Evolutionary conservation across 1,284 basidiomycete genomes (phyloP), one percentile per base, ranked within the genome.

Genomic region (Cerrena zonata): DNA sequence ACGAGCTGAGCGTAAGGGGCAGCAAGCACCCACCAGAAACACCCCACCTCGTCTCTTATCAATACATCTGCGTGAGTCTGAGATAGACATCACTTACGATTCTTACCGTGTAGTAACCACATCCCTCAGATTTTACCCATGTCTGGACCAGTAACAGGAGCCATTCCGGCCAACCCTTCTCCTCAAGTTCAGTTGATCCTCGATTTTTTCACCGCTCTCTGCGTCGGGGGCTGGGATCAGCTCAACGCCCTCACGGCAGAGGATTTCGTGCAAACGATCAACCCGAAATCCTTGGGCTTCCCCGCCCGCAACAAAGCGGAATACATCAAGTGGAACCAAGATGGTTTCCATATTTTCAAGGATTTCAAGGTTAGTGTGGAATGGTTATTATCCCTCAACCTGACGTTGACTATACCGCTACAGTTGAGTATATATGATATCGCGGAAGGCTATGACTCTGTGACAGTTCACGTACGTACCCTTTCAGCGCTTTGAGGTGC

Each of bases 161-260:
- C 15, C 23, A 21, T 47, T n/a, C 46, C 46, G 4, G 19, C 2
- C n/a, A 47, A 47, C 19, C 30, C 46, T 4, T 50, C 49, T 22
- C 30, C 49, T 3, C 19, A 34, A 10, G 21, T 45, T 21, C 15
- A 38, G 38, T 19, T 27, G 10, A 23, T 37, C 24, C 26, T 50
- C 26, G 22, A 27, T 7, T 50, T 42, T 26, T 18, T 46, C 19
- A 26, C 44, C 5, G 42, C 34, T 12, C n/a, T 50, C 22, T 12
- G 21, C 5, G 3, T 5, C n/a, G 30, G 36, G 19, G 44, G 45
- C 22, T 13, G 45, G n/a, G 2, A 50, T 3, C 21, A 13, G 3
- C 40, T 50, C 21, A 25, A 23, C 4, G 11, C 15, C 18, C 25
- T 39, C 39, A 18, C 45, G 21, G 27, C 21, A 4, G 49, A 50